A percentile compares a stretch with the other conserved stretches of the same genome.
These are phyloP conservation scores for Phaeosphaeriaceae sp. DNA, from an alignment of 2,329 filamentous ascomycete species.

Conservation along the genomic window DNA sequence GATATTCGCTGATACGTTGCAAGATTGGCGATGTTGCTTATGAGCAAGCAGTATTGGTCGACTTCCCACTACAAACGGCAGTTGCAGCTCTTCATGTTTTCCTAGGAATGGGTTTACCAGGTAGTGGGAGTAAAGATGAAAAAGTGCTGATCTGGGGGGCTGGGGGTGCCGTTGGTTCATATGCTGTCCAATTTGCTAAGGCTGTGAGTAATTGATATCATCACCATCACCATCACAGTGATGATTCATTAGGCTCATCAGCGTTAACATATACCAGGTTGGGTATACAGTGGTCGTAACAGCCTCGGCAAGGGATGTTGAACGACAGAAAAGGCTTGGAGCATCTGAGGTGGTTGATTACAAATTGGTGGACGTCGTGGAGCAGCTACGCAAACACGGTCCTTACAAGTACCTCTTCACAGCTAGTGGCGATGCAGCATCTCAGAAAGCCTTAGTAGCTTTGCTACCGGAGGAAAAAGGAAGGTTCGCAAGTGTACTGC, in stretches of 20 bases:
- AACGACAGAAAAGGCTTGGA: constrained; percentile 31
- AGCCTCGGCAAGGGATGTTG: constrained; percentile 29
- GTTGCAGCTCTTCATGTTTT: constrained; percentile 36
- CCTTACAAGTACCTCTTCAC: constrained; percentile 37
- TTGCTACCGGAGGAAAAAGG: constrained; percentile 30
- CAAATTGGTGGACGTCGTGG: constrained; percentile 30
- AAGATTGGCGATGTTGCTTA: constrained; percentile 34
- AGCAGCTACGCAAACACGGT: constrained; percentile 24
- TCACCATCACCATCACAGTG: neutral
- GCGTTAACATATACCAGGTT: constrained; percentile 28
- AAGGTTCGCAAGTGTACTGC: constrained; percentile 29
- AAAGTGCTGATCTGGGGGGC: constrained; percentile 37
- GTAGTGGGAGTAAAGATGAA: constrained; percentile 24
- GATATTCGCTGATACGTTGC: constrained; percentile 7
- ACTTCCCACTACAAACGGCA: constrained; percentile 37
- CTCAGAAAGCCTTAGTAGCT: constrained; percentile 31
- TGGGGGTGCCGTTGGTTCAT: constrained; percentile 34
- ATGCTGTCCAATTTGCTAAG: constrained; percentile 35
- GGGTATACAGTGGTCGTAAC: constrained; percentile 35
- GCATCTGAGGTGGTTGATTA: constrained; percentile 33
- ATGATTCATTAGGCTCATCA: neutral
- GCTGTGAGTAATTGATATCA: constrained; percentile 15
- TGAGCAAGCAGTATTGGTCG: constrained; percentile 32
- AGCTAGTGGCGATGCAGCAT: constrained; percentile 32
- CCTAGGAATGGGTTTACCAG: constrained; percentile 30